Base-by-base conservation (phyloP, 495 filamentous ascomycete genomes). In the Bombardia bombarda region DNA sequence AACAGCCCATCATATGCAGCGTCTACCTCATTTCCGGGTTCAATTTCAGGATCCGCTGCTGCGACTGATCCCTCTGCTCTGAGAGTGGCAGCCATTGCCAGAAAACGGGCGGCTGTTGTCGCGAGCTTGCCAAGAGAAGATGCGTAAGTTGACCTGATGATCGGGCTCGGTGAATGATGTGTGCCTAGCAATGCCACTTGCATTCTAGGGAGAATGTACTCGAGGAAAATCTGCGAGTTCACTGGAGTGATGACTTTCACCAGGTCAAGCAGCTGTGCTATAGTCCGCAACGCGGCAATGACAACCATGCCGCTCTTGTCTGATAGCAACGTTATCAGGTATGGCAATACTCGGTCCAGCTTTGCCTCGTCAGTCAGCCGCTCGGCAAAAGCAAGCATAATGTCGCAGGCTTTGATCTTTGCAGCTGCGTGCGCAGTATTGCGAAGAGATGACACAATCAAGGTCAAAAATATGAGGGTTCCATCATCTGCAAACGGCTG, bases 311-410 rank as follows among this genome's bases (percentile, higher is more conserved):
- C 86, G 10, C 78, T 76, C 39, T 81, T 75, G 60, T 99, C 93
- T 49, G 79, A 82, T 16, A 97, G 63, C 21, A 96, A 58, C 20
- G 78, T 69, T 60, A 95, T 83, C 18, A 96, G 65, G 51, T 96
- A 94, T 7, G 93, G 93, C 24, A 99, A 72, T 20, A 96, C 82
- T 30, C 93, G 82, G 62, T 99, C 93, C 40, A 99, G 72, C 56
- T 97, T 99, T 9, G 90, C 90, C 55, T 99, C 93, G 58, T 99
- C 93, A 0, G 92, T 92, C 26, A 95, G 60, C 37, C 84, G 77
- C 62, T 97, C 89, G 6, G 88, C 82, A 61, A 97, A 96, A 13
- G 90, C 92, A 16, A 99, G 67, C 51, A 99, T 73, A 34, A 97
- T 74, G 60, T 99, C 93, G 56, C 90, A 96, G 3, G 88, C 92